phyloP scores from a whole-genome alignment of 805 yeast species.

The Wickerhamomyces pijperi region DNA sequence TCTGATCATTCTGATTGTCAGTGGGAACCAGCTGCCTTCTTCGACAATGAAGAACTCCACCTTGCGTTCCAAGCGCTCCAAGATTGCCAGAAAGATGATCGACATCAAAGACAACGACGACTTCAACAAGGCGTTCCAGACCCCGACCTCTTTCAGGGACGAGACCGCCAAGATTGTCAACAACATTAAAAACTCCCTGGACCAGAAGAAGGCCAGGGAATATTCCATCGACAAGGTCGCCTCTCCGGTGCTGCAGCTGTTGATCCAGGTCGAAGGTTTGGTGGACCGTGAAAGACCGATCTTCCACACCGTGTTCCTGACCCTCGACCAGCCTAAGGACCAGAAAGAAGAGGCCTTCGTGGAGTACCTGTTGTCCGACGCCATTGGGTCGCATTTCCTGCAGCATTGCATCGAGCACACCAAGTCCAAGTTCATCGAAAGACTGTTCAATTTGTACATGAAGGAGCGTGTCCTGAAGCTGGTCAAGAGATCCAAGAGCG shows the following conservation, averaged over 20 bases:
- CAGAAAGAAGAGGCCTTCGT: conserved; percentile 67
- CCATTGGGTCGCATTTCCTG: conserved; percentile 90
- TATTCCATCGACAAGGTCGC: conserved; percentile 70
- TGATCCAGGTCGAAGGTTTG: conserved; percentile 72
- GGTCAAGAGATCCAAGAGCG: conserved; percentile 75
- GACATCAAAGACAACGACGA: conserved; percentile 73
- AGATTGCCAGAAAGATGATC: conserved; percentile 87
- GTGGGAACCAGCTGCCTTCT: conserved; percentile 74
- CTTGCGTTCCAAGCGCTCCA: conserved; percentile 73
- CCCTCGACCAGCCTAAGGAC: conserved; percentile 38
- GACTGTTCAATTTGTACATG: conserved; percentile 65
- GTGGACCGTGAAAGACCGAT: conserved; percentile 62
- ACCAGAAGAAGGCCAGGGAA: conserved; percentile 49
- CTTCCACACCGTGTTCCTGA: conserved; percentile 53
- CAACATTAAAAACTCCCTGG: conserved; percentile 23
- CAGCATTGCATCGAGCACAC: conserved; percentile 59
- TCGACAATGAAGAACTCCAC: conserved; percentile 57
- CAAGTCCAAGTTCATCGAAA: conserved; percentile 56
- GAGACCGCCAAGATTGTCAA: conserved; percentile 42
- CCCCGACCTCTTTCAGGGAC: conserved; percentile 57
- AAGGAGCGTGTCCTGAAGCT: conserved; percentile 60
- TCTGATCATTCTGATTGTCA: conserved; percentile 52
- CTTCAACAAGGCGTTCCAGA: conserved; percentile 53
- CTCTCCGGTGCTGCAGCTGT: conserved; percentile 77
- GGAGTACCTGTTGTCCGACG: conserved; percentile 71